A percentile compares a stretch with the other conserved stretches of the same genome.
Evolutionary conservation across 1,139 yeast species (phyloP).

Genomic region (Kazachstania sp.): DNA sequence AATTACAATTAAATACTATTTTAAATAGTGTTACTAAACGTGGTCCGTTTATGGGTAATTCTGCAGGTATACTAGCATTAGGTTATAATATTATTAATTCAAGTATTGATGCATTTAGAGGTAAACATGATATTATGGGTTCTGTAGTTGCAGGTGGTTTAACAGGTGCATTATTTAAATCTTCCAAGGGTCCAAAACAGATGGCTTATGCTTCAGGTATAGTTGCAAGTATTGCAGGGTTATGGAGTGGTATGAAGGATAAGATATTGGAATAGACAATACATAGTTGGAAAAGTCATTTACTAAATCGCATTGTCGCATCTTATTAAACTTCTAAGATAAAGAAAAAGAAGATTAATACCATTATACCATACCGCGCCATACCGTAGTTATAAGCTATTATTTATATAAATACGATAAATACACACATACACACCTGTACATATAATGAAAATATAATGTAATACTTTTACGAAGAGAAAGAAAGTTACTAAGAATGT

Average conservation of each 20-base stretch:
- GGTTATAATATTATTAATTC: conserved; percentile 81
- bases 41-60: conserved; percentile 93
- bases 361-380: too few species aligned
- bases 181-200: conserved; percentile 76
- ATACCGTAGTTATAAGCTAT: too few species aligned
- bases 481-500: too few species aligned
- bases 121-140: conserved; percentile 78
- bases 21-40: conserved; percentile 88
- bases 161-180: conserved; percentile 86
- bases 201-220: conserved; percentile 81
- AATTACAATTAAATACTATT: conserved; percentile 77
- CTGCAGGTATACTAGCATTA: conserved; percentile 88
- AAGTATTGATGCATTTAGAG: conserved; percentile 68
- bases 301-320: background rate
- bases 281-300: background rate
- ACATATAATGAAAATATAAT: too few species aligned
- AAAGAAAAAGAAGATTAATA: background rate
- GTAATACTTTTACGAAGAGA: too few species aligned
- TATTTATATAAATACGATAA: too few species aligned
- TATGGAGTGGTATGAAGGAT: conserved; percentile 79
- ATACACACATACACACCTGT: too few species aligned
- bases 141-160: conserved; percentile 84
- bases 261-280: conserved; percentile 12
- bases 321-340: background rate
- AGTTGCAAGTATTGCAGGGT: conserved; percentile 85